Evolutionary conservation across 495 filamentous ascomycete species (phyloP).

Genomic region (Echria macrotheca): DNA sequence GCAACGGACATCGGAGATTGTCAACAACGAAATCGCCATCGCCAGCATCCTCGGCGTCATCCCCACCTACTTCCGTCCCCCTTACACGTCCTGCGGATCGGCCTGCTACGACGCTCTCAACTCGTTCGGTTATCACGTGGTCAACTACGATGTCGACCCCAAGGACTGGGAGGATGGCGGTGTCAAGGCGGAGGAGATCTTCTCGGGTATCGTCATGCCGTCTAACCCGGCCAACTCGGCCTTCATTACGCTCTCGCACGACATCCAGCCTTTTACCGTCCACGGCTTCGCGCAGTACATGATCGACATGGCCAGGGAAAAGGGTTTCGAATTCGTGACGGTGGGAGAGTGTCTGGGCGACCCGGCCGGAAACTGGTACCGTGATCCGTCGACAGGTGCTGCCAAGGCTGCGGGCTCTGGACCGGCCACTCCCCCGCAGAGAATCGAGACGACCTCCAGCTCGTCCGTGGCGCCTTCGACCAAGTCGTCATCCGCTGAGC

Average conservation of each 20-base stretch:
- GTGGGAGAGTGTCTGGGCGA: conserved; percentile 36
- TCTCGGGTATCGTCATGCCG: conserved; percentile 45
- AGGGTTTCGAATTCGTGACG: conserved; percentile 45
- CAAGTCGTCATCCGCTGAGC: background rate
- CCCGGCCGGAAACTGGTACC: conserved; percentile 42
- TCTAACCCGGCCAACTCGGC: conserved; percentile 27
- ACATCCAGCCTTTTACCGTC: conserved; percentile 61
- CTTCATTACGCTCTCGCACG: conserved; percentile 48
- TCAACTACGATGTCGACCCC: conserved; percentile 62
- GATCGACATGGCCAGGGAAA: conserved; percentile 44
- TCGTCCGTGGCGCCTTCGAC: background rate
- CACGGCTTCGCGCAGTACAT: conserved; percentile 58
- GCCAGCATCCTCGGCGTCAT: conserved; percentile 59
- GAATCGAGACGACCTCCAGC: background rate
- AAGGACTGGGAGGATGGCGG: conserved; percentile 57
- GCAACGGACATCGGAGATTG: conserved; percentile 52
- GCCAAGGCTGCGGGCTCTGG: background rate
- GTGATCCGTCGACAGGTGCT: conserved; percentile 20
- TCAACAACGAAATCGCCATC: conserved; percentile 65
- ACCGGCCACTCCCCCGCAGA: background rate
- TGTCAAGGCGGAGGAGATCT: conserved; percentile 45
- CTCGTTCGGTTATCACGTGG: conserved; percentile 58
- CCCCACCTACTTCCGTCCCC: conserved; percentile 72
- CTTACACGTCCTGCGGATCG: conserved; percentile 52
- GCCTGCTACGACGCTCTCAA: conserved; percentile 45